A percentile compares a stretch with the other conserved stretches of the same genome.
Evolutionary conservation across 2,329 filamentous ascomycete genomes (phyloP).

Genomic region (Hypomyces perniciosus): DNA sequence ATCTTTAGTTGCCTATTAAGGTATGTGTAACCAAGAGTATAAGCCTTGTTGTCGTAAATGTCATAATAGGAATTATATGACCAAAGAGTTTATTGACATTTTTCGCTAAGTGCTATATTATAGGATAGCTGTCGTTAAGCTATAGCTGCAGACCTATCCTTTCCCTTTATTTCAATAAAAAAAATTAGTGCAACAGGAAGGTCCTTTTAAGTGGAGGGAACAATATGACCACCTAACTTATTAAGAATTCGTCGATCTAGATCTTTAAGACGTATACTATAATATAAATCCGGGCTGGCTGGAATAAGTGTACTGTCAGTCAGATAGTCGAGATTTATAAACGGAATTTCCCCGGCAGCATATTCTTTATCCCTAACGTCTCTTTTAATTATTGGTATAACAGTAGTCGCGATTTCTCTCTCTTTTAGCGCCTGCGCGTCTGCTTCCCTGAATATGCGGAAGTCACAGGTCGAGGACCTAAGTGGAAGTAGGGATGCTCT

Average conservation of each 20-base stretch:
- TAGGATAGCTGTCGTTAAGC: slow-evolving; percentile 29
- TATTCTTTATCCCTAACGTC: slow-evolving; percentile 17
- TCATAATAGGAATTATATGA: slow-evolving; percentile 25
- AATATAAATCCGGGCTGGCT: slow-evolving; percentile 29
- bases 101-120: slow-evolving; percentile 30
- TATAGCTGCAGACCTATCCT: slow-evolving; percentile 23
- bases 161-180: slow-evolving; percentile 34
- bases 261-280: slow-evolving; percentile 27
- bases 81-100: slow-evolving; percentile 30
- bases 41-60: slow-evolving; percentile 32
- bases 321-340: slow-evolving; percentile 31
- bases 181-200: slow-evolving; percentile 33
- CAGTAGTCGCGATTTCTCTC: slow-evolving; percentile 23
- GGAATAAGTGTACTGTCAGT: slow-evolving; percentile 27
- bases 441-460: slow-evolving; percentile 23
- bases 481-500: slow-evolving; percentile 31
- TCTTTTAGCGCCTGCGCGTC: slow-evolving; percentile 29
- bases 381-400: slow-evolving; percentile 29
- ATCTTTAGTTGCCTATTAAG: slow-evolving; percentile 29
- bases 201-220: slow-evolving; percentile 27
- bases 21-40: slow-evolving; percentile 34
- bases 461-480: slow-evolving; percentile 27
- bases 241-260: slow-evolving; percentile 22
- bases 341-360: slow-evolving; percentile 24
- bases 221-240: slow-evolving; percentile 22